A percentile compares a stretch with the other conserved stretches of the same genome.
Conservation (phyloP, 306 rosid species). For the Castanopsis chinensis region DNA sequence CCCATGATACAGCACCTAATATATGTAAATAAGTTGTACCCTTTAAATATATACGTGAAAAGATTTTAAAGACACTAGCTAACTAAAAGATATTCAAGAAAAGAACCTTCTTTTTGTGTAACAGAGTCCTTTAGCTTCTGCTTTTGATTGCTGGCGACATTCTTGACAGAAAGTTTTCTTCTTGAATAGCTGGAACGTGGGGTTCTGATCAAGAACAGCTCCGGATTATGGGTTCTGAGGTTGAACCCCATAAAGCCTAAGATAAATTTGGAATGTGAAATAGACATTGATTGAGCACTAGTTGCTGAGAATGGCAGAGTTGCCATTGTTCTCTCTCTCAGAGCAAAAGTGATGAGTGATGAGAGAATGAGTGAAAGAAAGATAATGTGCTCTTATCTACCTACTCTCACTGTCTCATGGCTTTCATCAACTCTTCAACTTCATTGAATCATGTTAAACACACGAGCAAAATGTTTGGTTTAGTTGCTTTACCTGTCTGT, state of each 20-base stretch:
- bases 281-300: slow-evolving; percentile 30
- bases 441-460: slow-evolving; percentile 17
- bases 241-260: slow-evolving; percentile 31
- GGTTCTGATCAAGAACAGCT: slow-evolving; percentile 29
- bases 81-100: not conserved
- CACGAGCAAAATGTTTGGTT: slow-evolving; percentile 29
- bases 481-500: slow-evolving; percentile 16
- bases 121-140: slow-evolving; percentile 34
- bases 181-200: slow-evolving; percentile 26
- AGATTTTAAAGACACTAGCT: not conserved
- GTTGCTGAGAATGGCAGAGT: slow-evolving; percentile 43
- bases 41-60: not conserved
- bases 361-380: slow-evolving; percentile 38
- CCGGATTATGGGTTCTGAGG: slow-evolving; percentile 28
- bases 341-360: not conserved
- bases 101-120: slow-evolving; percentile 32
- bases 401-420: not conserved
- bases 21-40: too few species aligned
- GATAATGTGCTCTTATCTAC: slow-evolving; percentile 9
- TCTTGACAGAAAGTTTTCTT: slow-evolving; percentile 44
- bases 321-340: slow-evolving; percentile 30
- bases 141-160: slow-evolving; percentile 40
- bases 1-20: too few species aligned
- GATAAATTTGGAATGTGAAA: slow-evolving; percentile 19
- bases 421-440: not conserved